Conservation (phyloP, 164 flowering plant genomes). For the Umbilicus rupestris region DNA sequence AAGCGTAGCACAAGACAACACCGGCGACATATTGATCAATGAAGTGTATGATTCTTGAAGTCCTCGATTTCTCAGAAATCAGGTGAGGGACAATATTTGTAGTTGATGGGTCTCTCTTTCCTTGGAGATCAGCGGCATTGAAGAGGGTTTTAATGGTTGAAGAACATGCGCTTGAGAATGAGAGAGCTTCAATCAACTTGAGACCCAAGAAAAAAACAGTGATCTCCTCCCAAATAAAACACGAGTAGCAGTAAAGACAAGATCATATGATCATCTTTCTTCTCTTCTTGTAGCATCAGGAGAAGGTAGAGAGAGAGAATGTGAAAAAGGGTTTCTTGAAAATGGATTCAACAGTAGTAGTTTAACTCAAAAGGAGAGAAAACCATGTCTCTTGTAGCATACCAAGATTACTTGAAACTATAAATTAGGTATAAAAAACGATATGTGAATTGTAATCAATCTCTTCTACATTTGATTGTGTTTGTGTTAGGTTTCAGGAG, state of each 20-base stretch:
- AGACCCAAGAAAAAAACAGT: background rate
- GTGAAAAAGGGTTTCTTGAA: background rate
- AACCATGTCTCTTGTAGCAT: background rate
- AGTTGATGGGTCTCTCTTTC: background rate
- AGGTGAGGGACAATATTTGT: background rate
- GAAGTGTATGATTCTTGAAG: background rate
- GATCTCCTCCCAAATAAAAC: background rate
- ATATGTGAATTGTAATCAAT: too few species aligned
- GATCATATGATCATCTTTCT: background rate
- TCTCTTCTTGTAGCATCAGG: constrained; percentile 1
- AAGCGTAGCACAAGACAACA: background rate
- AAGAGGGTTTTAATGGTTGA: background rate
- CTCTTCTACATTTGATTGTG: background rate
- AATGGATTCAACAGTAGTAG: background rate
- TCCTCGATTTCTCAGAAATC: background rate
- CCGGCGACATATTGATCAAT: background rate
- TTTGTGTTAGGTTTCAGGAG: background rate
- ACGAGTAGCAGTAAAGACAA: background rate
- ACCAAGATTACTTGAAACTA: background rate
- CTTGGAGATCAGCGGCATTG: background rate
- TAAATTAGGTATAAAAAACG: background rate
- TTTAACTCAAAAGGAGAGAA: background rate
- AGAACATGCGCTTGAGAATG: background rate
- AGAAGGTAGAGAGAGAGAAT: background rate
- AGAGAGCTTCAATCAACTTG: background rate